These are phyloP conservation scores for Pseudogymnoascus sp. DNA, from an alignment of 2,329 filamentous ascomycete species.

Conservation along the genomic window DNA sequence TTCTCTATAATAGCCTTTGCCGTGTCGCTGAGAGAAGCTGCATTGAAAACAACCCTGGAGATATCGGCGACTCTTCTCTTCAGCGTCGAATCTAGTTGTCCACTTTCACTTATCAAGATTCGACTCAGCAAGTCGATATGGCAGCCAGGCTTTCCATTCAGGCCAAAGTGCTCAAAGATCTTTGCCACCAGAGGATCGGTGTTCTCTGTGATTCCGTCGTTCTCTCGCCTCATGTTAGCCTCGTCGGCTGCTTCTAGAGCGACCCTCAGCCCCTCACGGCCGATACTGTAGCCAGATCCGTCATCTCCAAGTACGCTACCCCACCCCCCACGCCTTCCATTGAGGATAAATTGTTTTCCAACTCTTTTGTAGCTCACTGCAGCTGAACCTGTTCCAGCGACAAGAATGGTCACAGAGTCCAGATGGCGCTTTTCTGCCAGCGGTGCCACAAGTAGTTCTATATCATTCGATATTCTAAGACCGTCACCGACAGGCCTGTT, in stretches of 20 bases:
- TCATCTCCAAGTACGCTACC: constrained; percentile 38
- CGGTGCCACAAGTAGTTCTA: constrained; percentile 32
- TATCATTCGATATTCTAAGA: constrained; percentile 34
- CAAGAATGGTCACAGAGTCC: constrained; percentile 30
- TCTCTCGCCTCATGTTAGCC: neutral
- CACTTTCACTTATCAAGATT: neutral
- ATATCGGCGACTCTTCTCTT: neutral
- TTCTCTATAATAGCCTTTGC: neutral
- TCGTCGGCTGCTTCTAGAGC: neutral
- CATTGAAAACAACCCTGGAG: neutral
- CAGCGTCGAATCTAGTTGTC: neutral
- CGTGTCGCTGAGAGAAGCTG: neutral
- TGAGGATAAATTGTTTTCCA: constrained; percentile 20
- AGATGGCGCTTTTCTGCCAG: constrained; percentile 16
- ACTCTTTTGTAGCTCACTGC: constrained; percentile 33
- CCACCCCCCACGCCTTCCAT: constrained; percentile 37
- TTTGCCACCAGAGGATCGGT: neutral
- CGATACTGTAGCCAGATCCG: constrained; percentile 36
- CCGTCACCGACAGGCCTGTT: constrained; percentile 18
- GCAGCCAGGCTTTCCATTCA: neutral
- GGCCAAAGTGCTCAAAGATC: neutral
- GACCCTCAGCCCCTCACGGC: constrained; percentile 16
- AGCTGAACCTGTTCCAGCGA: constrained; percentile 38
- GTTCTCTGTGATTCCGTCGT: neutral
- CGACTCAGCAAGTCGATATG: neutral